phyloP scores from a whole-genome alignment of 2,329 filamentous ascomycete genomes.

The Neofusicoccum sp. region DNA sequence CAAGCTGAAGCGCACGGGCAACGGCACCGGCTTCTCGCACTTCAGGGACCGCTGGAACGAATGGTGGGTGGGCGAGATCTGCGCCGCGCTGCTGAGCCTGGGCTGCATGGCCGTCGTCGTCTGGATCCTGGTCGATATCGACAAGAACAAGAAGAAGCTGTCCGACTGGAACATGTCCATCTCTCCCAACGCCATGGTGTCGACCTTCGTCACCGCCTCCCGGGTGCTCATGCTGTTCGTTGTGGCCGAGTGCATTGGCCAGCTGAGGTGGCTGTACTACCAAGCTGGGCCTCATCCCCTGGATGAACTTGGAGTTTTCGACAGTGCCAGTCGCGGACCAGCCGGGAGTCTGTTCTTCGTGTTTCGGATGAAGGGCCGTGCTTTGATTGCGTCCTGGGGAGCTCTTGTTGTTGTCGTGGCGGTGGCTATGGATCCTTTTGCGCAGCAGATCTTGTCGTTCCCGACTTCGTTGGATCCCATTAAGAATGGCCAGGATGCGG shows the following conservation, averaged over 20 bases:
- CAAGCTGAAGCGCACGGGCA: not conserved
- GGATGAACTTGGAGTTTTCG: constrained; percentile 28
- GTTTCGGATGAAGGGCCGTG: not conserved
- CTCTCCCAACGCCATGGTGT: constrained; percentile 33
- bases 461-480: constrained; percentile 6
- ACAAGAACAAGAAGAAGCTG: not conserved
- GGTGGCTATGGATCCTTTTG: constrained; percentile 19
- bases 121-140: not conserved
- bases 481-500: not conserved
- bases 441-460: constrained; percentile 20
- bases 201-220: constrained; percentile 32
- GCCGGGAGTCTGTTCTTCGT: not conserved
- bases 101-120: not conserved
- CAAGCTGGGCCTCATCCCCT: constrained; percentile 20
- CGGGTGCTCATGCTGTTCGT: constrained; percentile 33
- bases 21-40: not conserved
- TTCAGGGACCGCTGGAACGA: not conserved
- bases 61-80: not conserved
- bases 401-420: constrained; percentile 18
- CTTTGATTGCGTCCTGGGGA: constrained; percentile 15
- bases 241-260: constrained; percentile 33
- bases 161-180: not conserved
- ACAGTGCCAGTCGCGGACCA: constrained; percentile 28
- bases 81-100: not conserved
- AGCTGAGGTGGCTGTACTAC: constrained; percentile 39